Evolutionary conservation across 202 grass and related monocot genomes (phyloP).

Genomic region (Setaria viridis): DNA sequence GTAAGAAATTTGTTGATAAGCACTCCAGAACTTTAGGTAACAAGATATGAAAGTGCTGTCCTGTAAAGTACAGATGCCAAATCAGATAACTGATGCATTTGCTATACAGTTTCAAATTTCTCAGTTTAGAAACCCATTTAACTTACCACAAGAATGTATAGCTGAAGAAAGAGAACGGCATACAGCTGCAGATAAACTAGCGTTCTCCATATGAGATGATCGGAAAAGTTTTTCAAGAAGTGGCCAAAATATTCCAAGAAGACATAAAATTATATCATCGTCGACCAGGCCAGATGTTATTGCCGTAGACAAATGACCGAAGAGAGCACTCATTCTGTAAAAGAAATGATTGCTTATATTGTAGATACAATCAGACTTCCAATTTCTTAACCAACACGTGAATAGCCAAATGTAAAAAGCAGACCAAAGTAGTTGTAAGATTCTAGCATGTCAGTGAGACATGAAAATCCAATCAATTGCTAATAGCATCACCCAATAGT

Average conservation of each 20-base stretch:
- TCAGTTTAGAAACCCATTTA: conserved; percentile 16
- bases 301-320: conserved; percentile 67
- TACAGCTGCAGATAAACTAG: conserved; percentile 76
- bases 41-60: conserved; percentile 74
- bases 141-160: conserved; percentile 84
- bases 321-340: conserved; percentile 87
- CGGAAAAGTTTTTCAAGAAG: conserved; percentile 86
- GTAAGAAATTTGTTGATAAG: conserved; percentile 88
- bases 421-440: neutral
- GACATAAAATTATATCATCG: conserved; percentile 71
- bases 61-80: conserved; percentile 53
- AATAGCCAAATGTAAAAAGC: conserved; percentile 14
- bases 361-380: neutral
- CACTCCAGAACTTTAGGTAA: conserved; percentile 85
- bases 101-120: conserved; percentile 37
- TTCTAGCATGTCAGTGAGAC: neutral
- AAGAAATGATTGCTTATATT: conserved; percentile 39
- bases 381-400: neutral
- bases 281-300: conserved; percentile 62
- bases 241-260: conserved; percentile 90
- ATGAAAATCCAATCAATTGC: conserved; percentile 19
- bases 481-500: neutral
- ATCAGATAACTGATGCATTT: conserved; percentile 29
- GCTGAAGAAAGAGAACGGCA: conserved; percentile 89
- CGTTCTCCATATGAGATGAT: conserved; percentile 88